These are phyloP conservation scores for Paecilomyces niveus DNA, from an alignment of 2,329 filamentous ascomycete species.

Conservation along the genomic window DNA sequence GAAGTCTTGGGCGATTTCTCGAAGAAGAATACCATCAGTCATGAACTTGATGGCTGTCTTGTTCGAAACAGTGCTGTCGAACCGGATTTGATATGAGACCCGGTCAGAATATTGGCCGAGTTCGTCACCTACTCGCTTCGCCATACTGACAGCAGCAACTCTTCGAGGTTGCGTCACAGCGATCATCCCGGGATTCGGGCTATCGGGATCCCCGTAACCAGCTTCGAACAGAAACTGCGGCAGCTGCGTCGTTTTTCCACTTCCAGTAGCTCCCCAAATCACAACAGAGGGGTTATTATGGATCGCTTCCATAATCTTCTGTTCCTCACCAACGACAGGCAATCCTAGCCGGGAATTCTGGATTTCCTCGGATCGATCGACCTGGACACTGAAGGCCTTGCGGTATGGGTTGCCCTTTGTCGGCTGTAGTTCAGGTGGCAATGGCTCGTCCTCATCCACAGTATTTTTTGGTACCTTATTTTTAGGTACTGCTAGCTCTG, in stretches of 20 bases:
- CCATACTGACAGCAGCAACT: slow-evolving; percentile 95
- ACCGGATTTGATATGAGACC: slow-evolving; percentile 91
- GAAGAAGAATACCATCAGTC: slow-evolving; percentile 92
- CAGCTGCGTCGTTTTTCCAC: slow-evolving; percentile 94
- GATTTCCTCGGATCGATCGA: slow-evolving; percentile 64
- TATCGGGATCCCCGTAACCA: slow-evolving; percentile 72
- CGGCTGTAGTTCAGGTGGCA: slow-evolving; percentile 31
- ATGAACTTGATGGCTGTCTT: slow-evolving; percentile 96
- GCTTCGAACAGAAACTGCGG: slow-evolving; percentile 95
- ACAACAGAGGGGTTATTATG: slow-evolving; percentile 86
- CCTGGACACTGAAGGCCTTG: slow-evolving; percentile 68
- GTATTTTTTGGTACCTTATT: slow-evolving; percentile 29
- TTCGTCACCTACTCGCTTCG: slow-evolving; percentile 81
- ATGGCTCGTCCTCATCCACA: slow-evolving; percentile 31
- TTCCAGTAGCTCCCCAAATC: slow-evolving; percentile 90
- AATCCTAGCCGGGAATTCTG: slow-evolving; percentile 72
- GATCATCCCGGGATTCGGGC: slow-evolving; percentile 83
- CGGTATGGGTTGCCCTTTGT: slow-evolving; percentile 44
- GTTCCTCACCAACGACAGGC: slow-evolving; percentile 89
- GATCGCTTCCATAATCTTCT: slow-evolving; percentile 96
- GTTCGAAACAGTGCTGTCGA: slow-evolving; percentile 72
- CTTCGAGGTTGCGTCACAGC: slow-evolving; percentile 90
- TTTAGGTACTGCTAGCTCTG: slow-evolving; percentile 18
- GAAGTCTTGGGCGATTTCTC: slow-evolving; percentile 87
- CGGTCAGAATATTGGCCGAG: slow-evolving; percentile 67